Percentiles rank a stretch among this genome's conserved stretches.
Evolutionary conservation across 768 basidiomycete species (phyloP).

Genomic region (Cyclocybe aegerita): DNA sequence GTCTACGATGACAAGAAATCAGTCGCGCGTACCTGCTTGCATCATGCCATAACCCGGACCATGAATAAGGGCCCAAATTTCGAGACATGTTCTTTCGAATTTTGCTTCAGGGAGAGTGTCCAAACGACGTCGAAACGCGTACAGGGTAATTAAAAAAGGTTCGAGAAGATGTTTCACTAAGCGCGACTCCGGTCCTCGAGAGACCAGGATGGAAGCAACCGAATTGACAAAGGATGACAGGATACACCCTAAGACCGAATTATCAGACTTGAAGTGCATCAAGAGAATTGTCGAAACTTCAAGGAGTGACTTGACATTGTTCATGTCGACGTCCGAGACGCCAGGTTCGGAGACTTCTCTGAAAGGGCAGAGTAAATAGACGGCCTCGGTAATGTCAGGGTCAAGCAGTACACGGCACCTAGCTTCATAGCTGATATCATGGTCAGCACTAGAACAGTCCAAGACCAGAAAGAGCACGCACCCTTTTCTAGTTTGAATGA

Average conservation of each 20-base stretch:
- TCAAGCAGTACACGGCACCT: no score
- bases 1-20: neutral
- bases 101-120: neutral
- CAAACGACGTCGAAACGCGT: neutral
- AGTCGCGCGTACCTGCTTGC: no score
- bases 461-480: slow-evolving; percentile 10
- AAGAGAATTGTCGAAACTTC: slow-evolving; percentile 11
- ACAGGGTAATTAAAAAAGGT: slow-evolving; percentile 11
- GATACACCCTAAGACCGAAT: slow-evolving; percentile 1
- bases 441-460: no score
- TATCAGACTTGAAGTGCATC: neutral
- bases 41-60: no score
- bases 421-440: no score
- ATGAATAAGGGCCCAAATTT: neutral
- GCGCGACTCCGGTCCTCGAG: neutral
- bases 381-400: neutral
- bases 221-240: slow-evolving; percentile 3
- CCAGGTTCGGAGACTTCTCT: no score
- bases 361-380: neutral
- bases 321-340: neutral
- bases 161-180: slow-evolving; percentile 3
- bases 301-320: slow-evolving; percentile 2
- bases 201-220: slow-evolving; percentile 5
- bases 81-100: slow-evolving; percentile 14
- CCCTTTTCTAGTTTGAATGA: slow-evolving; percentile 30